Base-by-base conservation (phyloP, 2,329 filamentous ascomycete species). In the Calonectria hawksworthii region DNA sequence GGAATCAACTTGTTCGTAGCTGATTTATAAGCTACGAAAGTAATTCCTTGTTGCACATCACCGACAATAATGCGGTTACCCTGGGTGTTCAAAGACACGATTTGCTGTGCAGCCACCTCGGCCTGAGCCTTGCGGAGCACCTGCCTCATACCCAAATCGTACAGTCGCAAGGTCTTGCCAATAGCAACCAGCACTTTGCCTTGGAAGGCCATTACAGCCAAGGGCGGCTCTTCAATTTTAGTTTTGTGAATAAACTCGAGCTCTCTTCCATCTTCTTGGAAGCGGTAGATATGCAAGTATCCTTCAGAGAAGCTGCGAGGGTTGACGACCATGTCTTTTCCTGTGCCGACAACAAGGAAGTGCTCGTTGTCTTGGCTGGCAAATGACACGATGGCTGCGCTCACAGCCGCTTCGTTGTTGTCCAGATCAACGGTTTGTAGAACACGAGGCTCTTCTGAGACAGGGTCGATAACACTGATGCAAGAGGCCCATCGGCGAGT, bases 221-320 rank as follows among this genome's bases (percentile, higher is more conserved):
- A 92, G 1, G 98, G 95, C 2, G 96, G 96, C 77, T 96, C 93
- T 78, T 98, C 95, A 9, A 98, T 91, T 81, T 96, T 95, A 0
- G 98, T 99, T 85, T 98, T 98, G 86, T 99, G 97, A 76, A 98
- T 96, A 73, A 99, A 97, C 82, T 98, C 95, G 21, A 99, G 90
- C 80, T 95, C 93, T 70, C 92, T 93, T n/a, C 98, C 98, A 75
- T 95, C 92, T 64, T 98, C 94, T 67, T 94, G 91, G 84, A 99
- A 95, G 52, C 95, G 93, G 85, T 98, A 99, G 32, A 99, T 94
- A 81, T 98, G 95, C 44, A 99, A 94, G 79, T 94, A 98, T 0
- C 96, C 97, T 75, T 93, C 93, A 0, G 90, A 92, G 78, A 92
- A 96, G 67, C 93, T 93, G 66, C 93, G 91, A 13, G 96, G 96